Evolutionary conservation across 169 alveolate genomes (phyloP), one percentile per base, ranked within the genome.

Genomic region (Perkinsus olseni): DNA sequence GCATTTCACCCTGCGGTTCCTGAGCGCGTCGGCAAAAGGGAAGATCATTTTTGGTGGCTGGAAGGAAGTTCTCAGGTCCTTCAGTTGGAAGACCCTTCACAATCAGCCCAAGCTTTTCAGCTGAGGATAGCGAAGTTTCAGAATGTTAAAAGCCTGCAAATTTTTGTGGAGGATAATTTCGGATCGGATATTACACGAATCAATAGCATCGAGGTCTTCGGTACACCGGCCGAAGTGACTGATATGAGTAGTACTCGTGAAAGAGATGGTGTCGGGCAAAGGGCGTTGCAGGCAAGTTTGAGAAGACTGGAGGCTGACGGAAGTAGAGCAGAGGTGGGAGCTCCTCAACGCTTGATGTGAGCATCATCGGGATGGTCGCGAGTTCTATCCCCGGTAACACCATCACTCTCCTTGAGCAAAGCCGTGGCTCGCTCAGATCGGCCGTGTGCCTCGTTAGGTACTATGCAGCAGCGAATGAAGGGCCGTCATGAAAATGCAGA

Each of bases 121-220:
- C 39, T 91, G 40, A 24, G 62, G 38, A 39, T 91, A 4, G 74
- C 62, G n/a, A 91, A 91, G 34, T 91, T 91, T 36, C 93, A 91
- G 93, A 38, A 38, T 39, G 93, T 91, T 20, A 91, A 91, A 39
- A 62, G 74, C 31, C 34, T 91, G 82, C 34, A n/a, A 0, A 21
- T 91, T 37, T 91, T 91, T 51, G 74, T 91, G 28, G 39, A 28
- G 48, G 93, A 91, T 38, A 91, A 91, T 37, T 28, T 28, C 39
- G 93, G 93, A 36, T 31, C 82, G 39, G 93, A 91, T 39, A 91
- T 91, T 20, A 91, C 93, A 13, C 48, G 62, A 38, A 28, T 91
- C 37, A 91, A 91, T 17, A 24, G 37, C 21, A 31, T 91, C 6
- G 93, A 91, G 62, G 31, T 91, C 34, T 91, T 91, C 93, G 93